Base-by-base conservation (phyloP, 192 early-diverging fungal species). In the Dispira simplex region DNA sequence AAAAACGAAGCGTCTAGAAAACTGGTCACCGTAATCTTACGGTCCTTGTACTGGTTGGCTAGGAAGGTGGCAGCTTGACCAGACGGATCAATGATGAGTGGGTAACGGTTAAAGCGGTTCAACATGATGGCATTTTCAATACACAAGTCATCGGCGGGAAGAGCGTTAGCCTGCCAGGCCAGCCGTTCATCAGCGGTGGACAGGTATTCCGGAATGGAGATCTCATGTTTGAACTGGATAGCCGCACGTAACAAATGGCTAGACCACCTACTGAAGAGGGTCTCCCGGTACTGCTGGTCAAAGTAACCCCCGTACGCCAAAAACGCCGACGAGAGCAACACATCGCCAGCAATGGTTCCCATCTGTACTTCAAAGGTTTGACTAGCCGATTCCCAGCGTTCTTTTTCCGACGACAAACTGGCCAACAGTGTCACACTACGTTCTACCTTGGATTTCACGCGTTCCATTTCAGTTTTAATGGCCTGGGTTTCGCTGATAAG, bases 91-190 rank as follows among this genome's bases (percentile, higher is more conserved):
- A 99, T 93, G 63, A 99, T 81, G 48, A 99, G 79, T 53, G 97
- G 95, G 71, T 96, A 99, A 64, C 97, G 82, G 70, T 95, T 95
- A 78, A 87, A 92, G 14, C 89, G 83, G 64, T 90, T 83, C 46
- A 99, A 76, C 86, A 98, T 98, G 54, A 98, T 89, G 9, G 97
- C 97, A 70, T 99, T 99, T 78, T 99, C 96, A 60, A 87, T 90
- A 68, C 91, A 97, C 58, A 97, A 81, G 46, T 90, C 87, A 73
- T 97, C 95, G 6, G 89, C 81, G 11, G 94, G 89, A 39, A 98
- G 77, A 6, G 82, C 73, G 49, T 89, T 84, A 46, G 79, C 82
- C 60, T 88, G 88, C 97, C 97, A 99, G 25, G 81, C 81, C 11
- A 93, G 72, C 21, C 93, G 86, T 70, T 96, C 89, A 62, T 97